Evolutionary conservation across 768 basidiomycete genomes (phyloP), one percentile per base, ranked within the genome.

Genomic region (Lactarius deliciosus): DNA sequence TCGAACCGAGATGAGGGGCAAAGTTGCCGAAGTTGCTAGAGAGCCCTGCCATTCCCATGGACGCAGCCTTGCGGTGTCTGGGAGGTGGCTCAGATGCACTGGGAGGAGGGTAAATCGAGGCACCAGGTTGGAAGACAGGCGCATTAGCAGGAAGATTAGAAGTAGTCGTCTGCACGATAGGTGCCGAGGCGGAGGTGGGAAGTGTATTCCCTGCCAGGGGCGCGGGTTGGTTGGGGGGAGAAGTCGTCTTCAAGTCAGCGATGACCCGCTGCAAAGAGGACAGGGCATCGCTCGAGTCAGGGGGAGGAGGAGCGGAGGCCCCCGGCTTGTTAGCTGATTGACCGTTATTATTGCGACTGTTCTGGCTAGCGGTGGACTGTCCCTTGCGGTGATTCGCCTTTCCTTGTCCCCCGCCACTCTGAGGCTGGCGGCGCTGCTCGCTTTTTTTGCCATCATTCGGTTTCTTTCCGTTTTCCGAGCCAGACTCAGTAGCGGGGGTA

Each of bases 251-350:
- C 69, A 97, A 82, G 76, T 98, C 95, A 64, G 91, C 91, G 71
- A 98, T 98, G 76, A 97, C 90, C 64, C 92, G 87, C 74, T 98
- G 94, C 61, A 98, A 85, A 34, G 92, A 93, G 67, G 90, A 90
- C 65, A 94, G 81, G 20, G 90, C 92, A 75, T 90, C 89, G 74
- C 90, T 92, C 25, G 85, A 84, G 70, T 92, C 89, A 41, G 81
- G 81, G 69, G 77, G 79, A 69, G 84, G 80, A 55, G 85, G 83
- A 45, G 81, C 81, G 43, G 86, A 83, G 18, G 81, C 75, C 67
- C 72, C 74, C 5, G 58, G 47, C 60, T 69, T 66, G 50, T 30
- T 61, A 41, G 53, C 22, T 1, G 62, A 25, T 57, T 71, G 70
- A 76, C 72, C 69, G 75, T 73, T 87, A 85, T 74, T 76, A 77